Base-by-base conservation (phyloP, 257 asterid species). In the Asclepias syriaca region DNA sequence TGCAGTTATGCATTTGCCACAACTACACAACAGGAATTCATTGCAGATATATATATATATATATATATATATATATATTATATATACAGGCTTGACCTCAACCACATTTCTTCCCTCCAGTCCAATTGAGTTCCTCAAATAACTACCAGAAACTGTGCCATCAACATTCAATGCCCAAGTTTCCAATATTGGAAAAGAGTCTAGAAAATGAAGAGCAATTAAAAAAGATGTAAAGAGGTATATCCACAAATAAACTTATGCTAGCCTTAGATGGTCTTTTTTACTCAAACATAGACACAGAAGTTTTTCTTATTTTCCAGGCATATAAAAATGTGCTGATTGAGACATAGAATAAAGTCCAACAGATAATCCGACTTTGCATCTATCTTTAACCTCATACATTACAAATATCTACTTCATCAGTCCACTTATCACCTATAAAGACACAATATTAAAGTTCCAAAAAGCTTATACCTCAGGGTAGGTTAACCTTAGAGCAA, bases 401-500 rank as follows among this genome's bases (percentile, higher is more conserved):
- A 59, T 14, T 59, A 59, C 27, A 1, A 60, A 32, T 12, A 57
- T 24, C 24, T 58, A 58, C 3, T 14, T n/a, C 12, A 39, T 37
- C 37, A 46, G 46, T 37, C 50, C 8, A 37, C 55, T 51, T 11
- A 29, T n/a, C 24, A 63, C 43, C 13, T 37, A 29, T 12, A 10
- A 14, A 56, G 15, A 39, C 12, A 5, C 21, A 22, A 63, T 0
- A n/a, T 2, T 9, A 69, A 59, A 48, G 7, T n/a, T 45, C 39
- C 58, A 69, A 55, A 65, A 6, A 49, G 34, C 40, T 70, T 75
- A 72, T 82, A 92, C 99, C 98, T 94, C 99, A 2, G 97, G 98
- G 83, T 91, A 94, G 70, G 96, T 94, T 79, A 94, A 82, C 76
- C 90, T 88, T 84, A 83, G 71, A 16, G 99, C 99, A 74, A 94